phyloP scores from a whole-genome alignment of 257 asterid genomes.

The Solanum chilense region DNA sequence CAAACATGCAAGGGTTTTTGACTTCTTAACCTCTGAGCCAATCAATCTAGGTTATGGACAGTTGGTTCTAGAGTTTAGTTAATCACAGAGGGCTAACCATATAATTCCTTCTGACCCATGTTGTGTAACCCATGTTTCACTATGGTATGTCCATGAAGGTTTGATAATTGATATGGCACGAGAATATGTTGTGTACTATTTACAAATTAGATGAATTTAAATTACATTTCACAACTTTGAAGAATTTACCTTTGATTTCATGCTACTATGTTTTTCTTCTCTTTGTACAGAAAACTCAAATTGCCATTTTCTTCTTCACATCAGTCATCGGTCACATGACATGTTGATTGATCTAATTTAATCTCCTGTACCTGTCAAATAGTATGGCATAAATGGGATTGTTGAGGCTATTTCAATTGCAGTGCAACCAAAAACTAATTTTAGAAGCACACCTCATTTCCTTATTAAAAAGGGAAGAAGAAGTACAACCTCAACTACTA shows the following conservation, averaged over 20 bases:
- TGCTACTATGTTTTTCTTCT: not conserved
- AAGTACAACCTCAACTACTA: not conserved
- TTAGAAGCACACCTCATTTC: not conserved
- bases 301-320: not conserved
- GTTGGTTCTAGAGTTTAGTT: not conserved
- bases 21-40: not conserved
- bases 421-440: not conserved
- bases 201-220: not conserved
- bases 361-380: not conserved
- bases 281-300: not conserved
- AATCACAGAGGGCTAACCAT: not conserved
- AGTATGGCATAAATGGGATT: not conserved
- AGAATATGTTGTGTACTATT: not conserved
- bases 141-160: not conserved
- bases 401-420: not conserved
- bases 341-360: not conserved
- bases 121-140: not conserved
- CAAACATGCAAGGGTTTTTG: not conserved
- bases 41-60: not conserved
- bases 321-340: not conserved
- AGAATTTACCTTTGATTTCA: not conserved
- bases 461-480: not conserved
- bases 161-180: not conserved
- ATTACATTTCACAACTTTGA: not conserved
- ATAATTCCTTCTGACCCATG: not conserved